Evolutionary conservation across 2,329 filamentous ascomycete species (phyloP), one percentile per base, ranked within the genome.

Genomic region (Fusarium hostae): DNA sequence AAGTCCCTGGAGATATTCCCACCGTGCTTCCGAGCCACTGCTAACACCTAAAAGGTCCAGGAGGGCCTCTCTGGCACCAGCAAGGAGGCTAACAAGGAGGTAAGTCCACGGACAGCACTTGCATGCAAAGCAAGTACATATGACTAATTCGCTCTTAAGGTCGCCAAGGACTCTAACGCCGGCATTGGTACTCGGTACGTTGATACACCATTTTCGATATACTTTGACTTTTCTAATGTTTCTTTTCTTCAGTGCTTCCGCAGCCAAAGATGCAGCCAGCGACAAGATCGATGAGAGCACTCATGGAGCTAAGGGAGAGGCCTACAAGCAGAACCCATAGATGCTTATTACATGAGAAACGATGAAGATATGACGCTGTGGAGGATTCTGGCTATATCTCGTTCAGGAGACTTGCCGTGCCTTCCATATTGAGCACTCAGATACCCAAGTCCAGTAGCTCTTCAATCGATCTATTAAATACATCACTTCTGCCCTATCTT

Each of bases 41-140:
- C 39, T 44, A 32, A 47, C n/a, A 20, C 9, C n/a, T n/a, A 91
- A 86, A 83, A 84, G 77, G 81, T 89, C 79, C 86, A 91, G 84
- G 83, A 90, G 79, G 84, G 84, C 68, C 79, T 84, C 70, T 83
- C 84, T 68, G 85, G 86, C 73, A 83, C 87, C 68, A 88, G 85
- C 83, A 92, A 92, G 88, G 89, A 91, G 84, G 84, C 84, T 84
- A 92, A 92, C 88, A 91, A 92, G 88, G 79, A 86, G 73, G 47
- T 51, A 24, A 24, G 47, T 8, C 30, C 15, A 8, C 6, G 26
- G 44, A 47, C 15, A 13, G n/a, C 18, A n/a, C 45, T 22, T 18
- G 6, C 5, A 5, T 40, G 12, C 9, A 10, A 35, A 18, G 16
- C 2, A 35, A 18, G 16, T 35, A 18, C 16, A 35, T 35, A 8